Evolutionary conservation across 2,329 filamentous ascomycete genomes (phyloP).

Genomic region (Pleoardoris graminearum): DNA sequence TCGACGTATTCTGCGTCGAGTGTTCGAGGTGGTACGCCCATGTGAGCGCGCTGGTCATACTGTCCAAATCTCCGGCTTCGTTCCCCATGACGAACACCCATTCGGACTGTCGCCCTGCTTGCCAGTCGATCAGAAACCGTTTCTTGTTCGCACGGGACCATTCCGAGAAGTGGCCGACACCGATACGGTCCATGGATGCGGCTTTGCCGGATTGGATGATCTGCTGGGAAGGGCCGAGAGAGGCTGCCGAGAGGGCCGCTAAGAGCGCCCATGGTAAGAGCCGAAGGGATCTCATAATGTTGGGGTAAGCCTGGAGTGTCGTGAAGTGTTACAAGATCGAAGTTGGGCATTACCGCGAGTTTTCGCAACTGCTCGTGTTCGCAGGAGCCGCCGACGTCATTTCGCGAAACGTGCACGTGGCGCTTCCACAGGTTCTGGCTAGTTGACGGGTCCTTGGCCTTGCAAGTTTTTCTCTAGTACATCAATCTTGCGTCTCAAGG

Average conservation of each 20-base stretch:
- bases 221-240: slow-evolving; percentile 18
- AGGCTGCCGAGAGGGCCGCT: slow-evolving; percentile 6
- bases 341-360: neutral
- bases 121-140: slow-evolving; percentile 53
- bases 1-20: slow-evolving; percentile 47
- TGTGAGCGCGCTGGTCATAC: slow-evolving; percentile 51
- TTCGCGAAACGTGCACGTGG: neutral
- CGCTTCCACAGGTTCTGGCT: too few relatives aligned
- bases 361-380: neutral
- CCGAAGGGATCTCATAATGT: neutral
- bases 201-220: slow-evolving; percentile 14
- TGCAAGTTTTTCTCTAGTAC: too few relatives aligned
- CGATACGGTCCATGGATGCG: slow-evolving; percentile 20
- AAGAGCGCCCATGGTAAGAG: slow-evolving; percentile 2
- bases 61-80: slow-evolving; percentile 51
- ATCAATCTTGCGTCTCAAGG: too few relatives aligned
- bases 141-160: slow-evolving; percentile 54
- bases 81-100: slow-evolving; percentile 55
- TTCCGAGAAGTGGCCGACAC: slow-evolving; percentile 55
- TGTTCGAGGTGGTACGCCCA: slow-evolving; percentile 56
- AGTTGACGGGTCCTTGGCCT: too few relatives aligned
- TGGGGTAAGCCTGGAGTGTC: neutral
- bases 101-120: slow-evolving; percentile 47
- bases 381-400: neutral
- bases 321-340: neutral